These are phyloP conservation scores for Lenzites betulinus DNA, from an alignment of 768 basidiomycete genomes.

Conservation along the genomic window DNA sequence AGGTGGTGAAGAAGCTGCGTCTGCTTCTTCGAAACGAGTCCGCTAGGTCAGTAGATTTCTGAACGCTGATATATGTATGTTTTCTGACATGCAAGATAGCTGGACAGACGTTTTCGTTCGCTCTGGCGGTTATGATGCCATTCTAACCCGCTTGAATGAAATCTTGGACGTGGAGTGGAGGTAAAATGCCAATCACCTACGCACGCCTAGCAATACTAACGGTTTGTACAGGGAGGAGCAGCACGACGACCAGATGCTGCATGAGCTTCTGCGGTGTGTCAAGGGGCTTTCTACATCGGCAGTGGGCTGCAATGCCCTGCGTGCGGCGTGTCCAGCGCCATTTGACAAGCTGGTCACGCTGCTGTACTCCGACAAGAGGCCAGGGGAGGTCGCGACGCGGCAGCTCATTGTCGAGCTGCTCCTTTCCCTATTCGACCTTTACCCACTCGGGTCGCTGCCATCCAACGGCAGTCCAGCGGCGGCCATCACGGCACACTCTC, in stretches of 20 bases:
- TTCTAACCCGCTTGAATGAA: slow-evolving; percentile 86
- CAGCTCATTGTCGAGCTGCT: slow-evolving; percentile 91
- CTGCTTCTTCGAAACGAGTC: slow-evolving; percentile 88
- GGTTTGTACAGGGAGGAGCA: slow-evolving; percentile 83
- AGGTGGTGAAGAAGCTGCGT: slow-evolving; percentile 83
- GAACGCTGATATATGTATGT: not conserved
- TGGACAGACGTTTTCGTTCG: slow-evolving; percentile 90
- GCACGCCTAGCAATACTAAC: not conserved
- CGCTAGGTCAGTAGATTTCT: slow-evolving; percentile 57
- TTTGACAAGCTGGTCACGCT: slow-evolving; percentile 82
- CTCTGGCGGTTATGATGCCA: slow-evolving; percentile 81
- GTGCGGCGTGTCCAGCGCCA: slow-evolving; percentile 86
- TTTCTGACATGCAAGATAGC: slow-evolving; percentile 47
- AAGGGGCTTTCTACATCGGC: slow-evolving; percentile 91
- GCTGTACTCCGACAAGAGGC: slow-evolving; percentile 97
- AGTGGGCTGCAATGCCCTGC: slow-evolving; percentile 86
- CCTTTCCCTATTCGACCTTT: slow-evolving; percentile 86
- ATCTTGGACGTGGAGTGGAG: slow-evolving; percentile 97
- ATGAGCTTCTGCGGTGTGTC: slow-evolving; percentile 90
- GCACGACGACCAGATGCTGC: slow-evolving; percentile 92
- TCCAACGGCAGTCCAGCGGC: slow-evolving; percentile 40
- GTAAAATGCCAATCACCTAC: slow-evolving; percentile 36
- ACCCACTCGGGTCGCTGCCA: slow-evolving; percentile 70
- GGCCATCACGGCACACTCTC: slow-evolving; percentile 27
- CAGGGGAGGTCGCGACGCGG: slow-evolving; percentile 88